Conservation (phyloP, 1,139 yeast genomes). For the Arxiozyma telluris region DNA sequence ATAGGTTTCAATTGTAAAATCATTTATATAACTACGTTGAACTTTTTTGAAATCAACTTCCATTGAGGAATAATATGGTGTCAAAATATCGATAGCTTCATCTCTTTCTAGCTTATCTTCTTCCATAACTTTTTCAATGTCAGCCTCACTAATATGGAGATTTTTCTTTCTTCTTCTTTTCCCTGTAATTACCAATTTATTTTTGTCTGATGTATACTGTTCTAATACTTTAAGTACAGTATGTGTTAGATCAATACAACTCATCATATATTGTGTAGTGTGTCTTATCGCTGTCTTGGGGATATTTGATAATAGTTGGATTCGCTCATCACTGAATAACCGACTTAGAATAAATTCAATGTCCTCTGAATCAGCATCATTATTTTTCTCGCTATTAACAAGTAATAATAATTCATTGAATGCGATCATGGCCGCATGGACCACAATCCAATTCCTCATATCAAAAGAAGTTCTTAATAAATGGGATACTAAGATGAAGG, state of each 20-base stretch:
- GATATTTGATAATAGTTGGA: conserved; percentile 48
- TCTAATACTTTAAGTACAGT: conserved; percentile 62
- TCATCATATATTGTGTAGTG: conserved; percentile 54
- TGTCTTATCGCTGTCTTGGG: conserved; percentile 62
- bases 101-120: conserved; percentile 38
- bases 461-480: conserved; percentile 48
- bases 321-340: conserved; percentile 56
- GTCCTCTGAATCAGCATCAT: conserved; percentile 32
- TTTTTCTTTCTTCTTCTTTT: conserved; percentile 32
- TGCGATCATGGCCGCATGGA: conserved; percentile 65
- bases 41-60: conserved; percentile 42
- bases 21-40: conserved; percentile 35
- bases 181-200: conserved; percentile 46
- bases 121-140: conserved; percentile 37
- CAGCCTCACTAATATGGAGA: conserved; percentile 19
- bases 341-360: conserved; percentile 43
- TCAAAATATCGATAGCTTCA: conserved; percentile 32
- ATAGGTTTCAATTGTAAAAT: conserved; percentile 31
- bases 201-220: conserved; percentile 55
- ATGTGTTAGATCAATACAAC: conserved; percentile 59
- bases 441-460: conserved; percentile 43
- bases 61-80: conserved; percentile 27
- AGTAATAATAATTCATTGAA: conserved; percentile 56
- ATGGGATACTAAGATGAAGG: conserved; percentile 51
- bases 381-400: conserved; percentile 41